These are phyloP conservation scores for Suillus discolor DNA, from an alignment of 768 basidiomycete genomes.

Conservation along the genomic window DNA sequence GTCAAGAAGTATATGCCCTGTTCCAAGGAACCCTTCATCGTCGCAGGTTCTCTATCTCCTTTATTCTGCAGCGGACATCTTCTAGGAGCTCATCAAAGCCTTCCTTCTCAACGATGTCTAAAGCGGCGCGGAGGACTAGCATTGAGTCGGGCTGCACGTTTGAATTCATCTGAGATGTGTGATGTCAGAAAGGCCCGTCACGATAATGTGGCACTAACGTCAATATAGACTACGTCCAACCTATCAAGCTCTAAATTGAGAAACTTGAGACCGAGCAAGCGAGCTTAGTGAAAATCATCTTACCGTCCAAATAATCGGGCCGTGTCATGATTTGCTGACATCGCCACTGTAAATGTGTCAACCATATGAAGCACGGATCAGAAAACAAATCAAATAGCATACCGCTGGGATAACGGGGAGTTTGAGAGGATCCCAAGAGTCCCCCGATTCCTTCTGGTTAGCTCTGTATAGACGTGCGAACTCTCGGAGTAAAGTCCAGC, in stretches of 20 bases:
- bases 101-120: slow-evolving; percentile 68
- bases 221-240: slow-evolving; percentile 75
- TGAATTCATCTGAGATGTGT: slow-evolving; percentile 57
- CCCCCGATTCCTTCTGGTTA: slow-evolving; percentile 46
- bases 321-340: slow-evolving; percentile 85
- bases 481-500: slow-evolving; percentile 76
- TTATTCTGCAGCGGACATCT: slow-evolving; percentile 72
- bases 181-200: not conserved
- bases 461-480: slow-evolving; percentile 65
- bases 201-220: slow-evolving; percentile 46
- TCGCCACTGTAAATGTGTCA: slow-evolving; percentile 48
- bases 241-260: slow-evolving; percentile 57
- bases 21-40: not conserved
- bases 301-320: slow-evolving; percentile 80
- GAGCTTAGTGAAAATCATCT: slow-evolving; percentile 13
- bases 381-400: slow-evolving; percentile 45
- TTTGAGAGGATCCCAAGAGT: slow-evolving; percentile 37
- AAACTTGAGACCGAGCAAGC: slow-evolving; percentile 7
- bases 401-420: slow-evolving; percentile 63
- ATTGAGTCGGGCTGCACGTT: slow-evolving; percentile 82
- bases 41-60: slow-evolving; percentile 83
- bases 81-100: slow-evolving; percentile 82
- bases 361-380: not conserved
- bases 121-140: slow-evolving; percentile 72
- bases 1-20: not conserved